A percentile compares a stretch with the other conserved stretches of the same genome.
phyloP scores from a whole-genome alignment of 2,329 filamentous ascomycete species.

The Epicoccum sorghinum region DNA sequence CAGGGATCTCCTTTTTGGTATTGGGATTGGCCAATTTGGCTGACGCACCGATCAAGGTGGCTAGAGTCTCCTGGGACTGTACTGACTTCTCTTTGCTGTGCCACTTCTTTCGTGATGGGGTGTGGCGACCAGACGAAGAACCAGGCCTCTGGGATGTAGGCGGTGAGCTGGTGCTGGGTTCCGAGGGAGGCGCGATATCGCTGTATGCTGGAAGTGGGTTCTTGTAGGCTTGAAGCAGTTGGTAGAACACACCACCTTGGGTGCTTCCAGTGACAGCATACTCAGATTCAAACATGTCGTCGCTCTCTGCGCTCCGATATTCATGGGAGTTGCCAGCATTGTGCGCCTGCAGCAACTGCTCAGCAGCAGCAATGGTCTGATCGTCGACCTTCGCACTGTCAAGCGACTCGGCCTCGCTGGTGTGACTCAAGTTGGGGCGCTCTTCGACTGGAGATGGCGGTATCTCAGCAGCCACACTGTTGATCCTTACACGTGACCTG shows the following conservation, averaged over 20 bases:
- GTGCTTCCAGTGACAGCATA: constrained; percentile 37
- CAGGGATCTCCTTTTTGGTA: constrained; percentile 22
- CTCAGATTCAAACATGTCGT: constrained; percentile 14
- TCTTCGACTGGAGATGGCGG: constrained; percentile 12
- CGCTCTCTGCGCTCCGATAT: constrained; percentile 4
- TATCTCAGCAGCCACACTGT: constrained; percentile 34
- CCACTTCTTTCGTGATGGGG: constrained; percentile 39
- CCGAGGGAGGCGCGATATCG: constrained; percentile 14
- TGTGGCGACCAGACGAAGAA: constrained; percentile 31
- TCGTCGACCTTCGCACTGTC: constrained; percentile 13
- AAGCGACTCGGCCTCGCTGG: constrained; percentile 21
- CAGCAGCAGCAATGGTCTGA: constrained; percentile 26
- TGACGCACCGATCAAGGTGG: constrained; percentile 38
- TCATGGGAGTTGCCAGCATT: constrained; percentile 10
- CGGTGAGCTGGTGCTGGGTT: constrained; percentile 25
- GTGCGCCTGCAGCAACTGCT: constrained; percentile 32
- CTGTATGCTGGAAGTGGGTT: constrained; percentile 22
- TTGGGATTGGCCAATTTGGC: constrained; percentile 38
- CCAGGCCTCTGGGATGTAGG: constrained; percentile 12
- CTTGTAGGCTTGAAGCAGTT: constrained; percentile 42
- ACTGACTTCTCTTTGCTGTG: constrained; percentile 35
- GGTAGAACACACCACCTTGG: constrained; percentile 41
- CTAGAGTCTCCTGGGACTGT: constrained; percentile 39
- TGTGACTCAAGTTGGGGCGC: constrained; percentile 18
- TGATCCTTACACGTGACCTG: constrained; percentile 34